Base-by-base conservation (phyloP, 768 basidiomycete genomes). In the Flagelloscypha sp. region DNA sequence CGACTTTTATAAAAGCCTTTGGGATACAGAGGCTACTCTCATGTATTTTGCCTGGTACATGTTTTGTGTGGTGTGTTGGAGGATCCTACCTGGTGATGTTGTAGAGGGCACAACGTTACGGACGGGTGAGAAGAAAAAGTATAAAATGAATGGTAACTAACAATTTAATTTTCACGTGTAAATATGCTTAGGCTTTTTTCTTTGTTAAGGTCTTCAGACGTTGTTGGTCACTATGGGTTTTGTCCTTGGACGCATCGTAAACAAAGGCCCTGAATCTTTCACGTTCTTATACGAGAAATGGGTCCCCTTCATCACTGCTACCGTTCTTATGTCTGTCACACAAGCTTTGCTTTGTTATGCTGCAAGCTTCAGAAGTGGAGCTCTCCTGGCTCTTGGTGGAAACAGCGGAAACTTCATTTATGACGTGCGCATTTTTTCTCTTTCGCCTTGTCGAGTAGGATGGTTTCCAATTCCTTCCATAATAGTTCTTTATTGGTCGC, bases 211-310 rank as follows among this genome's bases (percentile, higher is more conserved):
- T 2, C 85, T 95, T 55, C 72, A 85, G 0, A 97, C 94, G 0
- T 74, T 88, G 50, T 68, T 97, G 24, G 69, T 94, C 24, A 68
- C 88, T 3, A 54, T 94, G 42, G 90, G 88, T 34, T 54, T 89
- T 38, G 66, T 76, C 2, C 58, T 62, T 8, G 90, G 87, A 10
- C 58, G 70, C 35, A 76, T 95, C 52, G 61, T 74, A 39, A 78
- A 78, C 37, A 74, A 68, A 43, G 95, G 95, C 1, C 77, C 82
- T 19, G 62, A 76, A 40, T 70, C 83, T 0, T 84, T 95, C 63
- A 89, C 90, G 1, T 88, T 89, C 61, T 53, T 95, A 42, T 90
- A 95, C 59, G 76, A 94, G 44, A 84, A 87, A 62, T 98, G 84
- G 82, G 59, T 92, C 30, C 90, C 90, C 29, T 76, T 99, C 40